Evolutionary conservation across 495 filamentous ascomycete species (phyloP).

Genomic region (Cairneyella variabilis): DNA sequence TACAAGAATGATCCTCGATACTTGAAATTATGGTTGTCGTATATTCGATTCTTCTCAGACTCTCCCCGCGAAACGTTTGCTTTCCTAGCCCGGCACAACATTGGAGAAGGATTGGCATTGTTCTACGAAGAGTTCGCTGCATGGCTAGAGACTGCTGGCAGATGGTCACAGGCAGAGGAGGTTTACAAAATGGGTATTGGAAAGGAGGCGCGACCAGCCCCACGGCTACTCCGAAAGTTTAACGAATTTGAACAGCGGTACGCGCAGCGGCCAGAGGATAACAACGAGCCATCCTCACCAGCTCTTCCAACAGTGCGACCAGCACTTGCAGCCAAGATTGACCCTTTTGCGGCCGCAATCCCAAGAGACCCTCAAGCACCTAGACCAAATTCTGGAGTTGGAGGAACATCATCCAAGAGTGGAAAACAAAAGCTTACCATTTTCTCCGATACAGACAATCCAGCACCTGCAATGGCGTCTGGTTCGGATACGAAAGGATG

Average conservation of each 20-base stretch:
- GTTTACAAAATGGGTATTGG: slow-evolving; percentile 87
- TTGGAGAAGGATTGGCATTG: slow-evolving; percentile 84
- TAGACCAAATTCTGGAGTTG: slow-evolving; percentile 39
- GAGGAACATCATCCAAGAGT: slow-evolving; percentile 44
- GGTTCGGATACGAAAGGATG: slow-evolving; percentile 64
- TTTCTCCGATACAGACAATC: slow-evolving; percentile 73
- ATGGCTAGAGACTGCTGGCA: slow-evolving; percentile 80
- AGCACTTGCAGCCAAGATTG: slow-evolving; percentile 80
- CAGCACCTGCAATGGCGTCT: slow-evolving; percentile 41
- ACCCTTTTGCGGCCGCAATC: slow-evolving; percentile 62
- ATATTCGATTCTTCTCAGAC: slow-evolving; percentile 89
- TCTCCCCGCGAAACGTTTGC: slow-evolving; percentile 87
- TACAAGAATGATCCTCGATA: slow-evolving; percentile 96
- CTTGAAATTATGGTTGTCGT: slow-evolving; percentile 88
- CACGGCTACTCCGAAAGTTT: slow-evolving; percentile 81
- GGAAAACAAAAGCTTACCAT: slow-evolving; percentile 82
- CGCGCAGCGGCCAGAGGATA: slow-evolving; percentile 52
- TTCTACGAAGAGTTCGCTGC: slow-evolving; percentile 97
- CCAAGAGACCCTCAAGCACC: slow-evolving; percentile 66
- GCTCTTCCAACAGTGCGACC: slow-evolving; percentile 79
- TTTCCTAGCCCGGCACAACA: slow-evolving; percentile 81
- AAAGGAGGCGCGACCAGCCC: slow-evolving; percentile 75
- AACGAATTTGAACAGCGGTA: slow-evolving; percentile 82
- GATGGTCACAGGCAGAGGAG: slow-evolving; percentile 91
- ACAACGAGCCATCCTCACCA: slow-evolving; percentile 72